Base-by-base conservation (phyloP, 208 protist species). In the Histomonas meleagridis region DNA sequence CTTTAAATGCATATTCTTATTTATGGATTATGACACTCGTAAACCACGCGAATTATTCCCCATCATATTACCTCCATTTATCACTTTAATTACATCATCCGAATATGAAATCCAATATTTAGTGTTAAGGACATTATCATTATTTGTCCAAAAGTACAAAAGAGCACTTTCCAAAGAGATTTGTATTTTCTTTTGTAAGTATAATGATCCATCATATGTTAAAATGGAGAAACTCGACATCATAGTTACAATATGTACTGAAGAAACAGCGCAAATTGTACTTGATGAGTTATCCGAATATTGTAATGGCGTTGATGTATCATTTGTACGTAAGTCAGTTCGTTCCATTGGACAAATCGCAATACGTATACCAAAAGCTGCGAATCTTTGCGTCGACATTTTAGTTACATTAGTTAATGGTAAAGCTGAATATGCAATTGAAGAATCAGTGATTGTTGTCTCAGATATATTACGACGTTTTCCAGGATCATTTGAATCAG, bases 191-290 rank as follows among this genome's bases (percentile, higher is more conserved):
- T 98, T 99, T 93, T 96, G 97, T 92, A 98, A 98, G 93, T 98
- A 98, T 95, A 98, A 99, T 92, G 98, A 99, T 92, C 97, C 98
- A 40, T 96, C 98, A 92, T 99, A 98, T 92, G 97, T 99, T 55
- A 99, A 99, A 93, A 95, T 99, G 92, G 97, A 98, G 94, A 99
- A 99, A 94, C 95, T 99, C 23, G 96, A 98, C 51, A 95, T 99
- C 38, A 97, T 99, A 92, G 95, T 98, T 86, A 96, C 96, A 92
- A 94, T 99, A 18, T 96, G 96, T 26, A 95, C 95, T 0, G 95
- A 97, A 53, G 72, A 93, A 51, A 98, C 97, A 72, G 96, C 98
- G 72, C 95, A 95, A 18, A 93, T 97, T 91, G 94, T 96, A 60
- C 95, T 99, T 0, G 93, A 94, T 28, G 97, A 99, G 94, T 95